Evolutionary conservation across 176 grass and related monocot genomes (phyloP).

Genomic region (Triticum dicoccoides): DNA sequence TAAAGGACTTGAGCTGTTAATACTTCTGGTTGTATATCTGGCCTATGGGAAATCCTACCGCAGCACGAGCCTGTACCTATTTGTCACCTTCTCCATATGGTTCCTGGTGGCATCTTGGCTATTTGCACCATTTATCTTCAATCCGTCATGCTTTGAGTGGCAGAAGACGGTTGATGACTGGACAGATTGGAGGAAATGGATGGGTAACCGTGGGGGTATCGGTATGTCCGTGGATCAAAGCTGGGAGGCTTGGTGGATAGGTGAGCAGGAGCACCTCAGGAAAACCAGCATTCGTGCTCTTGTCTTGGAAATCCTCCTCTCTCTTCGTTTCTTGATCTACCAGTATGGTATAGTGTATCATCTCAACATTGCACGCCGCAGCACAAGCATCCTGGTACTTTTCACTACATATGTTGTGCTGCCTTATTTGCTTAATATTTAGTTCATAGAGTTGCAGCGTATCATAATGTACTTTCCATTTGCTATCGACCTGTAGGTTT

Average conservation of each 20-base stretch:
- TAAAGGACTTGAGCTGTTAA: conserved; percentile 81
- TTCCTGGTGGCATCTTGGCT: conserved; percentile 89
- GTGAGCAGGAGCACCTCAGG: conserved; percentile 81
- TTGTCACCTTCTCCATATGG: conserved; percentile 89
- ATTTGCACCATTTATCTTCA: conserved; percentile 87
- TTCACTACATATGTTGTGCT: not conserved
- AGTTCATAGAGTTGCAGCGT: not conserved
- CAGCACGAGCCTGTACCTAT: conserved; percentile 74
- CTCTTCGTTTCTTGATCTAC: conserved; percentile 93
- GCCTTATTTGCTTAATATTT: conserved; percentile 1
- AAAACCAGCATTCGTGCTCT: conserved; percentile 66
- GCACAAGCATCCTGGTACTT: conserved; percentile 73
- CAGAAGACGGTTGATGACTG: conserved; percentile 93
- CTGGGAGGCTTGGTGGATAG: conserved; percentile 95
- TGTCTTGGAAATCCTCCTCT: conserved; percentile 73
- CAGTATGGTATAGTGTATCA: conserved; percentile 99
- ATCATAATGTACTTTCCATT: conserved; percentile 6
- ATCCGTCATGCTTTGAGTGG: conserved; percentile 94
- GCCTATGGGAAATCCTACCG: conserved; percentile 77
- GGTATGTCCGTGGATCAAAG: conserved; percentile 66
- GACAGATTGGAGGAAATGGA: conserved; percentile 89
- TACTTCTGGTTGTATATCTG: conserved; percentile 70
- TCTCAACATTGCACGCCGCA: conserved; percentile 71
- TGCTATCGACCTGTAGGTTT: conserved; percentile 60
- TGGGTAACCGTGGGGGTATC: conserved; percentile 79